A percentile compares a stretch with the other conserved stretches of the same genome.
phyloP scores from a whole-genome alignment of 2,329 filamentous ascomycete genomes.

The Cordyceps javanica region DNA sequence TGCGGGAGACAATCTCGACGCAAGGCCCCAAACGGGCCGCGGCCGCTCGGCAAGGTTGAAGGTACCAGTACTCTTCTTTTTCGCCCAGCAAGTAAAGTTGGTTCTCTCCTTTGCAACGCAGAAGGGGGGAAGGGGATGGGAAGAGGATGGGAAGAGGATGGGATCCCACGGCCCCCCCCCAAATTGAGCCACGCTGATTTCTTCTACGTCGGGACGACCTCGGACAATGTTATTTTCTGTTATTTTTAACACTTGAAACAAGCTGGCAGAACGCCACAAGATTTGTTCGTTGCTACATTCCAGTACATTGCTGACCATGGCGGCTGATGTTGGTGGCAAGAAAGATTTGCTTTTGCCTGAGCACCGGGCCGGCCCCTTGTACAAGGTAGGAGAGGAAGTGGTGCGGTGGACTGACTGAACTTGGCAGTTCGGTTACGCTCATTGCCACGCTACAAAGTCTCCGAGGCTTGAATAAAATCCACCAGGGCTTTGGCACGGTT shows the following conservation, averaged over 20 bases:
- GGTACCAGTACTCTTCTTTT: not conserved
- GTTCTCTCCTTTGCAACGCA: not conserved
- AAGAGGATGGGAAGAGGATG: not conserved
- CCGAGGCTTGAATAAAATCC: not conserved
- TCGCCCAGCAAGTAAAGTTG: too few relatives aligned
- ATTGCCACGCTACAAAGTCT: not conserved
- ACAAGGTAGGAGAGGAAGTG: not conserved
- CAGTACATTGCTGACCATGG: too few relatives aligned
- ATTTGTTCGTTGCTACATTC: not conserved
- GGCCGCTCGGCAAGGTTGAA: not conserved
- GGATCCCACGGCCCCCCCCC: not conserved
- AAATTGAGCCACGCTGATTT: not conserved
- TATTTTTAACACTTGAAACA: conserved; percentile 7
- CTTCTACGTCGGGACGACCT: not conserved
- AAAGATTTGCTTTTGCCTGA: conserved; percentile 9
- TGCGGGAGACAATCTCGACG: not conserved
- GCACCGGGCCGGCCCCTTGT: conserved; percentile 8
- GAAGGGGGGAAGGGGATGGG: too few relatives aligned
- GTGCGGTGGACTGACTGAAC: not conserved
- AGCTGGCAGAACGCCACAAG: not conserved
- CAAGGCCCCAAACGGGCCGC: not conserved
- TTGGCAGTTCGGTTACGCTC: not conserved
- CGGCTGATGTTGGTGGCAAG: not conserved
- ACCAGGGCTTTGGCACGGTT: not conserved
- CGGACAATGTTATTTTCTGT: not conserved